Percentiles rank a stretch among this genome's conserved stretches.
Conservation (phyloP, 2,329 filamentous ascomycete genomes). For the Penicillium sp. region DNA sequence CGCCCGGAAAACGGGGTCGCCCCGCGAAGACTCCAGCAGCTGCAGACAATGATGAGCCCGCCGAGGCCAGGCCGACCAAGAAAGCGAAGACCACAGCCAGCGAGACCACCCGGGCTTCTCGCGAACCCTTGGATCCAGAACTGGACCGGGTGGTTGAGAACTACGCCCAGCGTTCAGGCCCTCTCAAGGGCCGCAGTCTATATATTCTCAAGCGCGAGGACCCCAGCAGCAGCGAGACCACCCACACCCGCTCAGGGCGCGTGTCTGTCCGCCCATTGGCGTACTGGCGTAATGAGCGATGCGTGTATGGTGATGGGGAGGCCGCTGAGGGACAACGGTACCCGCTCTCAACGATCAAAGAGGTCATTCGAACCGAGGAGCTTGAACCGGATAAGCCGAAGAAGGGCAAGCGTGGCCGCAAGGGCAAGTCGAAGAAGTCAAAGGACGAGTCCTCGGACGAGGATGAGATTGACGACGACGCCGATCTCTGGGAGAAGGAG, state of each 20-base stretch:
- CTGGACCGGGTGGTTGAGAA: conserved; percentile 47
- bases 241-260: conserved; percentile 75
- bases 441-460: conserved; percentile 44
- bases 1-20: conserved; percentile 34
- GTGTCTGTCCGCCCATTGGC: conserved; percentile 76
- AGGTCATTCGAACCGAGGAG: conserved; percentile 74
- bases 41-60: conserved; percentile 24
- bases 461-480: conserved; percentile 41
- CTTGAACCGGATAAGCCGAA: conserved; percentile 48
- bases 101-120: conserved; percentile 23
- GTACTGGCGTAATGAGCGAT: conserved; percentile 83
- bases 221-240: conserved; percentile 56
- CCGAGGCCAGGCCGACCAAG: conserved; percentile 34
- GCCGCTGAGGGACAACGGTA: conserved; percentile 59
- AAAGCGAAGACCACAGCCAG: conserved; percentile 33
- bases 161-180: conserved; percentile 46
- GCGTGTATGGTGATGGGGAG: conserved; percentile 68
- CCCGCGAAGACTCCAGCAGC: conserved; percentile 33
- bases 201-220: conserved; percentile 55
- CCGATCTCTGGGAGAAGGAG: conserved; percentile 50
- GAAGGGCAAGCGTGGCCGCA: conserved; percentile 37
- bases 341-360: conserved; percentile 70
- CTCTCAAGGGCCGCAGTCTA: conserved; percentile 51
- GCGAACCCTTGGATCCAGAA: conserved; percentile 37
- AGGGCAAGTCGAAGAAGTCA: conserved; percentile 36